A percentile compares a stretch with the other conserved stretches of the same genome.
phyloP scores from a whole-genome alignment of 2,329 filamentous ascomycete genomes.

The Botrytis hyacinthi region DNA sequence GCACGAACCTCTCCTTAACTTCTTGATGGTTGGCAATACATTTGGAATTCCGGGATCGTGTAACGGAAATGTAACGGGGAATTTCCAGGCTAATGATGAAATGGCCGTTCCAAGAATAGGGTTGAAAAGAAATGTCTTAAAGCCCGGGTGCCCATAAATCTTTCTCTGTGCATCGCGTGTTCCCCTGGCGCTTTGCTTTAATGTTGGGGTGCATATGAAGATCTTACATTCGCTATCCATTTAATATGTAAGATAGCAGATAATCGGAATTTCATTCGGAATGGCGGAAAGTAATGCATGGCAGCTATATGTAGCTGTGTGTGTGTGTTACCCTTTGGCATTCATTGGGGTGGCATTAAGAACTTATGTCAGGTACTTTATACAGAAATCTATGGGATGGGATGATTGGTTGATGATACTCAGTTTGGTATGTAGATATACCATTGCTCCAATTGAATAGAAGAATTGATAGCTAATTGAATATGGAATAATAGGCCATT shows the following conservation, averaged over 20 bases:
- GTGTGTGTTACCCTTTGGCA: neutral
- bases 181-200: neutral
- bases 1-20: neutral
- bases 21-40: neutral
- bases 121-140: neutral
- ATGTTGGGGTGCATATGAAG: neutral
- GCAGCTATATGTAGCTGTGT: neutral
- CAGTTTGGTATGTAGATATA: neutral
- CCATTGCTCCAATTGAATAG: no score
- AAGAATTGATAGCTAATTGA: neutral
- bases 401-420: constrained; percentile 10
- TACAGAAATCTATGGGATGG: constrained; percentile 4
- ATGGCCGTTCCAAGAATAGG: neutral
- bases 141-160: neutral
- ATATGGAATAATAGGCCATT: neutral
- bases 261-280: neutral
- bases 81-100: neutral
- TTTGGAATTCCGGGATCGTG: neutral
- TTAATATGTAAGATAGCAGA: neutral
- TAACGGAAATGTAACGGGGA: neutral
- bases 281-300: neutral
- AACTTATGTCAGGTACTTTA: constrained; percentile 40
- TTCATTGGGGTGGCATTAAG: neutral
- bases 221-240: neutral
- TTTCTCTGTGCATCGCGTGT: neutral